Base-by-base conservation (phyloP, 805 yeast species). In the Komagataella pseudopastoris region DNA sequence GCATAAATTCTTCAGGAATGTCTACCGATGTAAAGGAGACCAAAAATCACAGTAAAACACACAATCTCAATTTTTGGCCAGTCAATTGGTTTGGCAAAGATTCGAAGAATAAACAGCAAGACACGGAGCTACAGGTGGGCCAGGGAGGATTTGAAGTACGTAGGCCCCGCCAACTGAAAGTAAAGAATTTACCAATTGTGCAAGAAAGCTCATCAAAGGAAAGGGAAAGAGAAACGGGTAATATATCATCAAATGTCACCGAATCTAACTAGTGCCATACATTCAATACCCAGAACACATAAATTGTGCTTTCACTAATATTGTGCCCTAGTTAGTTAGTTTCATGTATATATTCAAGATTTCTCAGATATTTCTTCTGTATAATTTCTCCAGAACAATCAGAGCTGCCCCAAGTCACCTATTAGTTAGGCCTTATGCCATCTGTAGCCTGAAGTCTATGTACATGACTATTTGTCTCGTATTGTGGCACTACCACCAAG, bases 401-500 rank as follows among this genome's bases (percentile, higher is more conserved):
- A 99, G 99, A 3, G 96, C 96, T 49, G 99, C 98, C 69, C 99
- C 83, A 56, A 93, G 70, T 56, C 93, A 79, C 0, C 98, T 90
- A 44, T 98, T 97, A 16, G 80, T 67, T 63, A 93, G 90, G 1
- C 99, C 99, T 68, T 86, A 61, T 91, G 85, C 0, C 96, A 96
- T 55, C 72, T 72, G 23, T 80, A 52, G 23, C 98, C 97, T 50
- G 74, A 71, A 14, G 74, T 71, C 49, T 63, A 74, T 74, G 52
- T 74, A 72, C 52, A 63, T 72, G 16, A 77, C 69, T 23, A 88
- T 93, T 53, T 77, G 77, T n/a, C 75, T 47, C 44, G 85, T 71
- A 45, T 17, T 17, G 17, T 17, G 17, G 17, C 17, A 17, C 17
- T 2, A 17, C 17, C 17, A 17, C 17, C 17, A 17, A 17, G 17